Evolutionary conservation across 2,329 filamentous ascomycete species (phyloP).

Genomic region (Macroventuria anomochaeta): DNA sequence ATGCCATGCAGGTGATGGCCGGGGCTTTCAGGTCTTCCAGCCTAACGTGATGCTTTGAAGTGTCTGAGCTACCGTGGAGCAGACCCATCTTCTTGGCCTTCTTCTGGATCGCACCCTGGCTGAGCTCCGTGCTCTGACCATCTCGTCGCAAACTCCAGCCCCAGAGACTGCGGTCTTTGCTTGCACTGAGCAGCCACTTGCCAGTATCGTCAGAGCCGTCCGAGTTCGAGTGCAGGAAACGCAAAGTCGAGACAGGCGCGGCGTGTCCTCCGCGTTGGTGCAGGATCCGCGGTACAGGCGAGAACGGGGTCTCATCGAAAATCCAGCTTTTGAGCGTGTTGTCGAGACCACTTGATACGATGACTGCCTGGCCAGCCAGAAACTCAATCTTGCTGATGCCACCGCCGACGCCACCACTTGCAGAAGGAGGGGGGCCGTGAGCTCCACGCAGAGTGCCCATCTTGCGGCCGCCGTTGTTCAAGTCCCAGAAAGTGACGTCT

Average conservation of each 20-base stretch:
- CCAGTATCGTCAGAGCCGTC: slow-evolving; percentile 87
- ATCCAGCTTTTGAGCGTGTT: slow-evolving; percentile 97
- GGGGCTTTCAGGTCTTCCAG: slow-evolving; percentile 82
- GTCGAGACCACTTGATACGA: slow-evolving; percentile 88
- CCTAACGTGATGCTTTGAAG: slow-evolving; percentile 67
- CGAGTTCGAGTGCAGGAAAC: slow-evolving; percentile 86
- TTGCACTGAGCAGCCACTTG: slow-evolving; percentile 93
- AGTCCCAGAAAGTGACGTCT: slow-evolving; percentile 94
- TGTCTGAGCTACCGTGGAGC: slow-evolving; percentile 62
- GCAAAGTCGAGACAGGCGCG: slow-evolving; percentile 79
- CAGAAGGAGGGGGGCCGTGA: slow-evolving; percentile 75
- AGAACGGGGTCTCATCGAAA: slow-evolving; percentile 91
- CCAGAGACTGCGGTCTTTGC: slow-evolving; percentile 90
- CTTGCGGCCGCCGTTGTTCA: slow-evolving; percentile 86
- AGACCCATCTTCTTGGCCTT: slow-evolving; percentile 90
- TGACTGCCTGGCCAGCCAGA: slow-evolving; percentile 83
- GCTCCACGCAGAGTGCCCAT: slow-evolving; percentile 87
- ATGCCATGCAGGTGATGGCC: slow-evolving; percentile 89
- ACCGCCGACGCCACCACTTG: slow-evolving; percentile 64
- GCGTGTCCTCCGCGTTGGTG: slow-evolving; percentile 90
- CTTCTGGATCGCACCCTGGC: slow-evolving; percentile 85
- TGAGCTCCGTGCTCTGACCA: slow-evolving; percentile 90
- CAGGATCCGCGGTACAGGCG: slow-evolving; percentile 80
- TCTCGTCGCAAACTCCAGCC: slow-evolving; percentile 94
- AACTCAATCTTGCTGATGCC: slow-evolving; percentile 91